Base-by-base conservation (phyloP, 306 rosid genomes). In the Lotus japonicus region DNA sequence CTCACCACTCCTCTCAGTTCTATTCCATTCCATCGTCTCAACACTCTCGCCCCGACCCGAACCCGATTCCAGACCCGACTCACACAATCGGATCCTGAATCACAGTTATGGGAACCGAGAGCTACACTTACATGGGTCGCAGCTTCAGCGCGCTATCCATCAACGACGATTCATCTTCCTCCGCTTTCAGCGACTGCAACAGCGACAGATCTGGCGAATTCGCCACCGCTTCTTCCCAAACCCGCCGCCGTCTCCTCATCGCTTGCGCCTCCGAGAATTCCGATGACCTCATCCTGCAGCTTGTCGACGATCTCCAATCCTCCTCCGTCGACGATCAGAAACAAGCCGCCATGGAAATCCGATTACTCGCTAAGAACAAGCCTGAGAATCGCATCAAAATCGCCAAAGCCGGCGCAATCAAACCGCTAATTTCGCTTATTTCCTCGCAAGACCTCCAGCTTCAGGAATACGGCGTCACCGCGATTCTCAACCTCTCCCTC, bases 131-230 rank as follows among this genome's bases (percentile, higher is more conserved):
- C 73, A 69, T 88, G 82, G 95, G 88, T 3, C 76, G 86, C 49
- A 83, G 48, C 35, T 78, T 88, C 65, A 84, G 87, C 58, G 82
- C 85, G 64, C 81, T 85, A 16, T 76, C 79, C 51, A 74, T 68
- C 81, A 87, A 67, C 36, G 88, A 87, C 1, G 56, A 54, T 43
- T 90, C 97, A 6, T 84, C 96, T 39, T 79, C 96, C 13, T 80
- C 96, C 10, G 96, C 99, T 43, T 95, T 95, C 67, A 90, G 99
- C 77, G 99, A 95, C 49, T 90, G 99, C 51, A 87, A 87, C 71
- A 95, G 99, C 66, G 99, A 95, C 63, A 81, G 92, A 87, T 95
- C 99, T 78, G 92, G 95, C 17, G 99, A 95, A 80, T 95, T 95
- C 59, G 77, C 84, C 13, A 35, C 95, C 16, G 72, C 83, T 7